These are phyloP conservation scores for Echites panduratus DNA, from an alignment of 257 asterid genomes.

Conservation along the genomic window DNA sequence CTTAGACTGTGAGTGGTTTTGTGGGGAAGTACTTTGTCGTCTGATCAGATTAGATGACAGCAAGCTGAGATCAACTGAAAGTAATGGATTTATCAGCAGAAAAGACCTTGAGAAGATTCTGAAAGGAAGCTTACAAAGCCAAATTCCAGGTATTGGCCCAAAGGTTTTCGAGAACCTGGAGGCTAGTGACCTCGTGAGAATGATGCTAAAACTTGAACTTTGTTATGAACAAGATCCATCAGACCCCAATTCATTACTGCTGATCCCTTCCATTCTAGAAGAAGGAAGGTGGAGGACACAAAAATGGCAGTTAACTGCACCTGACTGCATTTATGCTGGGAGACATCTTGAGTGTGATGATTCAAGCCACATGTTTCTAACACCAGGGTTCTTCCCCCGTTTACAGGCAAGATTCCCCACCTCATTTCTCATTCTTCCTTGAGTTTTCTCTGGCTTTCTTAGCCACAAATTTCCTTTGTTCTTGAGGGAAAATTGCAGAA, in stretches of 20 bases:
- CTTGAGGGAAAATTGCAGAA: neutral
- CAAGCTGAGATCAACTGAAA: constrained; percentile 33
- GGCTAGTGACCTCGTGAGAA: constrained; percentile 46
- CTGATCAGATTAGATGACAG: constrained; percentile 43
- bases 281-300: constrained; percentile 67
- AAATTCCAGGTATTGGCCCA: constrained; percentile 52
- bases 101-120: constrained; percentile 69
- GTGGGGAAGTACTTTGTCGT: constrained; percentile 61
- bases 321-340: constrained; percentile 55
- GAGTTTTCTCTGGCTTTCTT: neutral
- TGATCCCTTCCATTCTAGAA: constrained; percentile 62
- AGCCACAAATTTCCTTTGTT: neutral
- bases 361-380: constrained; percentile 62
- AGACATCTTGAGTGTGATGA: constrained; percentile 74
- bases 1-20: constrained; percentile 80
- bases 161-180: constrained; percentile 55
- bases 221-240: constrained; percentile 72
- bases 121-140: constrained; percentile 46
- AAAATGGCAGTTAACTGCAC: constrained; percentile 44
- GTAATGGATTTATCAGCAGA: constrained; percentile 53
- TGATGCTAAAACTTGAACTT: constrained; percentile 82
- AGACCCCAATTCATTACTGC: constrained; percentile 43
- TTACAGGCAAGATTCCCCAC: constrained; percentile 54
- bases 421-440: constrained; percentile 1
- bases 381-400: constrained; percentile 76